Percentiles rank a stretch among this genome's conserved stretches.
These are phyloP conservation scores for Kodamaea restingae DNA, from an alignment of 805 yeast species.

Conservation along the genomic window DNA sequence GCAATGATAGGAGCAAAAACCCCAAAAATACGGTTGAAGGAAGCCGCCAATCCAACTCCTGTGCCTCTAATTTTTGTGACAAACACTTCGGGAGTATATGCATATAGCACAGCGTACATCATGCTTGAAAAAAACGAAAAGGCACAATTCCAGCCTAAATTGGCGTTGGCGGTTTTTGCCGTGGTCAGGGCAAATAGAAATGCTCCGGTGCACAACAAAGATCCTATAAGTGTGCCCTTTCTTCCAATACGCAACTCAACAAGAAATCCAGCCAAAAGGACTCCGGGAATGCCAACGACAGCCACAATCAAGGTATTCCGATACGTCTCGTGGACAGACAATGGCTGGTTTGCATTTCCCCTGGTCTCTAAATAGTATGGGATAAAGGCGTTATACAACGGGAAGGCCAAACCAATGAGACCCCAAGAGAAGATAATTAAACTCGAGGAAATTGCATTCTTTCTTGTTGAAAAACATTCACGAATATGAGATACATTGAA, in stretches of 20 bases:
- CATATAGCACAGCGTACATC: constrained; percentile 56
- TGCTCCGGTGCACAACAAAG: constrained; percentile 52
- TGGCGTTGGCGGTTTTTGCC: constrained; percentile 47
- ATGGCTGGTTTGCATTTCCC: constrained; percentile 24
- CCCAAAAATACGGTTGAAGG: constrained; percentile 49
- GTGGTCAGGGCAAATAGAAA: constrained; percentile 62
- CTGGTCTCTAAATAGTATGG: constrained; percentile 49
- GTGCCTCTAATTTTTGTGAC: constrained; percentile 49
- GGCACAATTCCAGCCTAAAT: constrained; percentile 46
- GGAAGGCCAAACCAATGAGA: constrained; percentile 55
- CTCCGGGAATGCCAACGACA: constrained; percentile 31
- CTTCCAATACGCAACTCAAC: constrained; percentile 45
- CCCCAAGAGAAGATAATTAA: constrained; percentile 49
- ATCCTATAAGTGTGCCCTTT: constrained; percentile 52
- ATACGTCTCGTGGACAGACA: constrained; percentile 30
- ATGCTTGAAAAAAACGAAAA: constrained; percentile 47
- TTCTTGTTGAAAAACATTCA: constrained; percentile 44
- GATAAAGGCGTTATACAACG: constrained; percentile 51
- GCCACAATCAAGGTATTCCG: constrained; percentile 30
- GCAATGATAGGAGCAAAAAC: constrained; percentile 53
- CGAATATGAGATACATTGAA: constrained; percentile 37
- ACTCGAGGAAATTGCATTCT: constrained; percentile 42
- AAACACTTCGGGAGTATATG: constrained; percentile 64
- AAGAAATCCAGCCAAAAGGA: constrained; percentile 29
- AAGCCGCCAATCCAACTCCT: constrained; percentile 58